These are phyloP conservation scores for Zygosaccharomyces bisporus DNA, from an alignment of 805 yeast species.

Conservation along the genomic window DNA sequence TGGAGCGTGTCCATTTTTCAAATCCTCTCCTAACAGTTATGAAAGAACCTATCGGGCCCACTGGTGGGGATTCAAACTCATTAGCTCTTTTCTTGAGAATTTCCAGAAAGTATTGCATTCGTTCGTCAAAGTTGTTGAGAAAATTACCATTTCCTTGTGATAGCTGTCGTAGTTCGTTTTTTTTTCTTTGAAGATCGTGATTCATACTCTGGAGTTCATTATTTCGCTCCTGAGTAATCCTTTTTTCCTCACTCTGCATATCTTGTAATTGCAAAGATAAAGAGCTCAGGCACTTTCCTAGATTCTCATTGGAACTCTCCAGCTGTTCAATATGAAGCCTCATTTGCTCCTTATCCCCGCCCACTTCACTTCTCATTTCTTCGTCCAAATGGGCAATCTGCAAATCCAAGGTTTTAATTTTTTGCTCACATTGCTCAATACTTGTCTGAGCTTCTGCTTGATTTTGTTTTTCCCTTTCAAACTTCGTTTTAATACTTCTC, in stretches of 20 bases:
- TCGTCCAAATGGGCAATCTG: conserved; percentile 29
- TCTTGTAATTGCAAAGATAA: conserved; percentile 17
- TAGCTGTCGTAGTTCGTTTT: conserved; percentile 25
- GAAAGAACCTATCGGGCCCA: conserved; percentile 76
- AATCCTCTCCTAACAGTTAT: conserved; percentile 54
- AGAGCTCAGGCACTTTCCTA: conserved; percentile 8
- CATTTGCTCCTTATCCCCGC: conserved; percentile 33
- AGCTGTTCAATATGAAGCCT: conserved; percentile 15
- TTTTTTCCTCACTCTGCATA: conserved; percentile 19
- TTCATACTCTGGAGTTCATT: conserved; percentile 14
- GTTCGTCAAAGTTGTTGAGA: conserved; percentile 49
- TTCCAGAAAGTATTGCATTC: conserved; percentile 41
- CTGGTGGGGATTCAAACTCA: conserved; percentile 49
- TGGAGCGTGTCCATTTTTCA: conserved; percentile 52
- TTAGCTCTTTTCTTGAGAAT: conserved; percentile 38
- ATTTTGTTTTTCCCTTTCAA: conserved; percentile 24
- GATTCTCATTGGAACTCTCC: conserved; percentile 15
- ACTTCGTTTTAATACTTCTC: conserved; percentile 18
- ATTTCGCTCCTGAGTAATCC: conserved; percentile 12
- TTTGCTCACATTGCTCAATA: conserved; percentile 22
- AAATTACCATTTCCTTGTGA: conserved; percentile 32
- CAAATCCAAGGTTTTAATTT: conserved; percentile 20
- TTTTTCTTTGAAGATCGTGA: conserved; percentile 7
- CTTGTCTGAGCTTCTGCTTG: conserved; percentile 21
- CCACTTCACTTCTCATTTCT: conserved; percentile 28